Conservation (phyloP, 441 rosid species). For the Pelargonium citronellum region DNA sequence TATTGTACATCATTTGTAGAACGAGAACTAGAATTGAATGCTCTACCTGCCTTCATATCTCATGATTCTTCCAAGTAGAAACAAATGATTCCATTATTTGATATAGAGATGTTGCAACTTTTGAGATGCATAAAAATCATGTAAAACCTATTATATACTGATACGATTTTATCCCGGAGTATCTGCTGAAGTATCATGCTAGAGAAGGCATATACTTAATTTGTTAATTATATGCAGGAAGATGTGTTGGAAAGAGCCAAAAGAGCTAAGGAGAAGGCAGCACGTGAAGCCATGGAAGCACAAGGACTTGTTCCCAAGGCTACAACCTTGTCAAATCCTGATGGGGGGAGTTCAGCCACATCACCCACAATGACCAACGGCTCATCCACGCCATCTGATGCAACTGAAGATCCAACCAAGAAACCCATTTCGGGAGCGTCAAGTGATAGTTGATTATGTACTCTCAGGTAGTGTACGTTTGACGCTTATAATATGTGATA, state of each 20-base stretch:
- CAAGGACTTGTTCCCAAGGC: slow-evolving; percentile 45
- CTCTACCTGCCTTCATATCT: no score
- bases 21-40: no score
- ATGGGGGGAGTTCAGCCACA: slow-evolving; percentile 18
- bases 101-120: not conserved
- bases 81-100: not conserved
- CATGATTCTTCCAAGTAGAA: no score
- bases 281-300: slow-evolving; percentile 59
- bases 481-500: not conserved
- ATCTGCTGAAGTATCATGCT: not conserved
- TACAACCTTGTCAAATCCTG: slow-evolving; percentile 15
- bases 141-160: not conserved
- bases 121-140: not conserved
- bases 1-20: no score
- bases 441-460: slow-evolving; percentile 17
- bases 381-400: slow-evolving; percentile 26
- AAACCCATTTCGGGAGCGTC: slow-evolving; percentile 26
- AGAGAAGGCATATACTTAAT: not conserved
- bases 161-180: not conserved
- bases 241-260: slow-evolving; percentile 78
- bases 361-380: slow-evolving; percentile 24
- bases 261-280: slow-evolving; percentile 73
- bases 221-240: slow-evolving; percentile 34
- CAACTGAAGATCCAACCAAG: slow-evolving; percentile 24
- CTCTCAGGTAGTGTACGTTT: not conserved